Base-by-base conservation (phyloP, 768 basidiomycete genomes). In the Steccherinum ochraceum region DNA sequence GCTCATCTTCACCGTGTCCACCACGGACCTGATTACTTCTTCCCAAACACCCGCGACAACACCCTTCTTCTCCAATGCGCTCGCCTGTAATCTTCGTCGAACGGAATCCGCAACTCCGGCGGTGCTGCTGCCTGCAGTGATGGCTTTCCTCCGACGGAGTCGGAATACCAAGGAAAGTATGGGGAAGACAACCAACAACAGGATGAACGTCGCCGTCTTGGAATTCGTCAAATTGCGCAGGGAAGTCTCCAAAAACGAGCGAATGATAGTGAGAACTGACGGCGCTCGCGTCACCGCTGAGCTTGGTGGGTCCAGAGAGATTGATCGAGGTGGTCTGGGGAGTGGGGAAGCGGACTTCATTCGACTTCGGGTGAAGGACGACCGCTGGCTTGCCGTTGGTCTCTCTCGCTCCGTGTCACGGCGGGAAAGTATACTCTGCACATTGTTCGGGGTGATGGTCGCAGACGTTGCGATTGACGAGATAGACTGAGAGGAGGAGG, bases 1-100 rank as follows among this genome's bases (percentile, higher is more conserved):
- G 1, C 81, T 87, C 87, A 90, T 89, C 58, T 72, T 75, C 25
- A 86, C 73, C 3, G 84, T 84, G 67, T 90, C 87, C 44, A 67
- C 64, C 13, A 90, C 70, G 4, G 74, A 79, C 40, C 74, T 72
- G 3, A 77, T 57, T 5, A 75, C 58, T 58, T 79, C 80, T 18
- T 65, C 64, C 80, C 84, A 84, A 25, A 77, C 66, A 26, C 66
- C 67, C 13, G 62, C 60, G 12, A 74, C 47, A 41, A 69, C 56
- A 27, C 67, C 71, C 12, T 52, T 64, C 25, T 65, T 74, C 58
- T 69, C 18, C 55, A 63, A 18, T 69, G 71, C n/a, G 64, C 68
- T 27, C 68, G 70, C 21, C 70, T 55, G 67, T 47, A 89, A 62
- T 45, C 81, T 70, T 55, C 75, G 70, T 58, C 83, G 72, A 21